A percentile compares a stretch with the other conserved stretches of the same genome.
Evolutionary conservation across 768 basidiomycete genomes (phyloP).

Genomic region (Boletus reticulatus): DNA sequence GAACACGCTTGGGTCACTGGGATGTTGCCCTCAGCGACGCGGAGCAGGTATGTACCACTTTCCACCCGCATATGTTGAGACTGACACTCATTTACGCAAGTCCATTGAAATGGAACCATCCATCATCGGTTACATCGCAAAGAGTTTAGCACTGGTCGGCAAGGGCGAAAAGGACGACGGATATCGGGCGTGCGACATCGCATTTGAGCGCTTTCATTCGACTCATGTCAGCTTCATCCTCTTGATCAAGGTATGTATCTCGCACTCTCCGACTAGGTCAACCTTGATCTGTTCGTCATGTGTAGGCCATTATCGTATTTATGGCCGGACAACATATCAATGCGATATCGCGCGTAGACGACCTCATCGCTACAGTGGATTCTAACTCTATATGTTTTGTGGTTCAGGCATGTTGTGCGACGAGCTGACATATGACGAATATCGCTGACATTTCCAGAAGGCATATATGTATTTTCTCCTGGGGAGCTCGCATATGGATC

Average conservation of each 20-base stretch:
- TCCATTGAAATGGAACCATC: too few species aligned
- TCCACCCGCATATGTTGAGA: too few species aligned
- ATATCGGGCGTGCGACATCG: conserved; percentile 1
- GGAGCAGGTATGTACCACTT: background rate
- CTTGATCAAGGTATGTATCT: conserved; percentile 6
- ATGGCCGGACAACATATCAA: background rate
- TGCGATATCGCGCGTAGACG: conserved; percentile 3
- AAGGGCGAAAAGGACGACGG: background rate
- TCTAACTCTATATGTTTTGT: background rate
- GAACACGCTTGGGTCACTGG: background rate
- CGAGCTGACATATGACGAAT: background rate
- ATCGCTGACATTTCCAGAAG: background rate
- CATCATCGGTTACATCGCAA: background rate
- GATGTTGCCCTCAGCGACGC: conserved; percentile 2
- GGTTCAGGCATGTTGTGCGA: background rate
- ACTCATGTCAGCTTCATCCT: conserved; percentile 1
- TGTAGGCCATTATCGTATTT: conserved; percentile 5
- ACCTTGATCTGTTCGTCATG: background rate
- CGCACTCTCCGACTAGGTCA: background rate
- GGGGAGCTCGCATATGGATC: conserved; percentile 1
- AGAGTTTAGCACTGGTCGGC: background rate
- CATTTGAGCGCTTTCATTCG: conserved; percentile 2
- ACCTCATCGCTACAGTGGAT: background rate
- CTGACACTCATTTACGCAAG: too few species aligned
- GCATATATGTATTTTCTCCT: conserved; percentile 5